Conservation (phyloP, 176 grass and related monocot genomes). For the Oryza meyeriana region DNA sequence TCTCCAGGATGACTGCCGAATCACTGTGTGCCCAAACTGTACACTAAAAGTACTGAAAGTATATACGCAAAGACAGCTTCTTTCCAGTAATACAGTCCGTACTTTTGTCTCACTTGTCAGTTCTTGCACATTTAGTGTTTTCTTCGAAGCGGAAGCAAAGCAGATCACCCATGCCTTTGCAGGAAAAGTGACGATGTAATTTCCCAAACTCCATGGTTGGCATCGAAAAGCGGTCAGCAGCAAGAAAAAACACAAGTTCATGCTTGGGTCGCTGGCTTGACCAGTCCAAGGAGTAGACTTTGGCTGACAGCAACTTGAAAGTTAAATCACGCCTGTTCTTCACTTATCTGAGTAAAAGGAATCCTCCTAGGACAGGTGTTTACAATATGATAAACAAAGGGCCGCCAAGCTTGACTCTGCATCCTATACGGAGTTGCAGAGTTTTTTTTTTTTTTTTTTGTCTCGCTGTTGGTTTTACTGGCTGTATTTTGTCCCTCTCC, state of each 20-base stretch:
- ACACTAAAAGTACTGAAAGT: not conserved
- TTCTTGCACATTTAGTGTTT: not conserved
- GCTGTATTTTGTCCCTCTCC: not conserved
- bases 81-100: not conserved
- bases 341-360: constrained; percentile 18
- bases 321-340: not conserved
- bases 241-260: not conserved
- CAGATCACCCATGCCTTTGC: not conserved
- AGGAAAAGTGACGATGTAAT: not conserved
- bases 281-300: constrained; percentile 15
- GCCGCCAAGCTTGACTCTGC: constrained; percentile 44
- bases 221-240: not conserved
- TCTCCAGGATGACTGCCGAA: not conserved
- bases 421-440: constrained; percentile 10
- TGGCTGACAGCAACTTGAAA: constrained; percentile 27
- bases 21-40: not conserved
- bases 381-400: constrained; percentile 9
- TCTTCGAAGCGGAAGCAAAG: not conserved
- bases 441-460: constrained; percentile 11
- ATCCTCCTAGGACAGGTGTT: not conserved
- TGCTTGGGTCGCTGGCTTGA: constrained; percentile 4
- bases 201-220: constrained; percentile 4
- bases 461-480: not conserved
- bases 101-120: not conserved
- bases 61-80: not conserved